Evolutionary conservation across 805 yeast species (phyloP).

Genomic region (Ogataea pini): DNA sequence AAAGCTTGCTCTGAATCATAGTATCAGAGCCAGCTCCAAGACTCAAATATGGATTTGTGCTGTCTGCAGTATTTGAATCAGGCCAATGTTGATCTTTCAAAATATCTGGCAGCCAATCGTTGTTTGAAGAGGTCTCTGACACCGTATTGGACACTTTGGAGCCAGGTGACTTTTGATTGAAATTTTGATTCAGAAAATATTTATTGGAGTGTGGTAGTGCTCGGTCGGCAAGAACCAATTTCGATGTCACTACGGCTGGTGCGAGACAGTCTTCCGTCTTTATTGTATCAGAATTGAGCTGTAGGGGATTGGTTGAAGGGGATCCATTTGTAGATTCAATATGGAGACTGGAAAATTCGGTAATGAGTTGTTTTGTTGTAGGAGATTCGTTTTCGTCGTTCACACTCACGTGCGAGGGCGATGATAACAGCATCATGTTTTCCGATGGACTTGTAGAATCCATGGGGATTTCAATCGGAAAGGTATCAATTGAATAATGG

Average conservation of each 20-base stretch:
- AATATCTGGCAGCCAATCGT: slow-evolving; percentile 31
- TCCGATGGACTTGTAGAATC: neutral
- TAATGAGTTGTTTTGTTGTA: slow-evolving; percentile 7
- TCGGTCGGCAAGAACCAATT: neutral
- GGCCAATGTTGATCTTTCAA: slow-evolving; percentile 32
- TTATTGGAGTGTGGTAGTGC: slow-evolving; percentile 11
- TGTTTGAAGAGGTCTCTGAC: neutral
- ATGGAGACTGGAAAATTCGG: slow-evolving; percentile 6
- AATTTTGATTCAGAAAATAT: slow-evolving; percentile 21
- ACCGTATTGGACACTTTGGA: too few relatives aligned
- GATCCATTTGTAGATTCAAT: neutral
- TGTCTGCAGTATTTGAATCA: slow-evolving; percentile 12
- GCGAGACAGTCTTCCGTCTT: slow-evolving; percentile 27
- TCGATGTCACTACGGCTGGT: neutral
- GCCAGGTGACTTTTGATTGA: slow-evolving; percentile 21
- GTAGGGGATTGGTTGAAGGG: neutral
- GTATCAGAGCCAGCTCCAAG: slow-evolving; percentile 25
- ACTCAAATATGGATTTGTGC: slow-evolving; percentile 24
- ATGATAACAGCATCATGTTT: neutral
- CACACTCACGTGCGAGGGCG: slow-evolving; percentile 6
- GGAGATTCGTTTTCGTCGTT: slow-evolving; percentile 14
- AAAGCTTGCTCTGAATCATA: slow-evolving; percentile 22
- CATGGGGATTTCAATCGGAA: neutral
- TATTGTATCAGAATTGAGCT: slow-evolving; percentile 18
- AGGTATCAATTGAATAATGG: too few relatives aligned